These are phyloP conservation scores for Rosellinia necatrix DNA, from an alignment of 2,329 filamentous ascomycete genomes.

Conservation along the genomic window DNA sequence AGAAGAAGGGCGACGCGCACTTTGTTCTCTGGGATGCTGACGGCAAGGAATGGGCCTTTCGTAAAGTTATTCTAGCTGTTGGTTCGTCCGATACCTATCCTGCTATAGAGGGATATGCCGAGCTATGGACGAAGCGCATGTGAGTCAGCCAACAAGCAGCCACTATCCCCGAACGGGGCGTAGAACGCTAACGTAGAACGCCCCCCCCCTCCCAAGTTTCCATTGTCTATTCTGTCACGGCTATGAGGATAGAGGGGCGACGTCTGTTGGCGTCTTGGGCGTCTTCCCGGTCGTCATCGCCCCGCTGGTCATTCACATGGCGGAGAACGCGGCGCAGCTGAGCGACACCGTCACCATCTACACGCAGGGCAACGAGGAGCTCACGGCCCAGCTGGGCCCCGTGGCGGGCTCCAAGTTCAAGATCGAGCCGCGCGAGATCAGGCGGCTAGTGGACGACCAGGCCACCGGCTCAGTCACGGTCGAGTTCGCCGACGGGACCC, in stretches of 20 bases:
- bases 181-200: not conserved
- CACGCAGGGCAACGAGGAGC: slow-evolving; percentile 29
- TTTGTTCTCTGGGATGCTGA: slow-evolving; percentile 41
- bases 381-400: slow-evolving; percentile 10
- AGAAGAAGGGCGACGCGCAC: slow-evolving; percentile 26
- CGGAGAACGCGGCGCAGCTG: slow-evolving; percentile 29
- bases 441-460: slow-evolving; percentile 13
- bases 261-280: slow-evolving; percentile 26
- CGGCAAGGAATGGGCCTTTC: slow-evolving; percentile 24
- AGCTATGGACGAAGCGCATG: slow-evolving; percentile 28
- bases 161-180: not conserved
- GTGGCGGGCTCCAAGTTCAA: slow-evolving; percentile 16
- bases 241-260: slow-evolving; percentile 29
- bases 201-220: slow-evolving; percentile 17
- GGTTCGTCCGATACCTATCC: slow-evolving; percentile 26
- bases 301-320: slow-evolving; percentile 23
- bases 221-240: slow-evolving; percentile 32
- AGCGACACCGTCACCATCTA: slow-evolving; percentile 29
- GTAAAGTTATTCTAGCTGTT: slow-evolving; percentile 29
- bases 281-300: slow-evolving; percentile 14
- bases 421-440: slow-evolving; percentile 35
- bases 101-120: slow-evolving; percentile 25
- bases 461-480: slow-evolving; percentile 20
- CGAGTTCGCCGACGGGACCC: slow-evolving; percentile 27
- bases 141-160: slow-evolving; percentile 1